A percentile compares a stretch with the other conserved stretches of the same genome.
Evolutionary conservation across 352 stramenopile genomes (phyloP).

Genomic region (Albugo laibachii): DNA sequence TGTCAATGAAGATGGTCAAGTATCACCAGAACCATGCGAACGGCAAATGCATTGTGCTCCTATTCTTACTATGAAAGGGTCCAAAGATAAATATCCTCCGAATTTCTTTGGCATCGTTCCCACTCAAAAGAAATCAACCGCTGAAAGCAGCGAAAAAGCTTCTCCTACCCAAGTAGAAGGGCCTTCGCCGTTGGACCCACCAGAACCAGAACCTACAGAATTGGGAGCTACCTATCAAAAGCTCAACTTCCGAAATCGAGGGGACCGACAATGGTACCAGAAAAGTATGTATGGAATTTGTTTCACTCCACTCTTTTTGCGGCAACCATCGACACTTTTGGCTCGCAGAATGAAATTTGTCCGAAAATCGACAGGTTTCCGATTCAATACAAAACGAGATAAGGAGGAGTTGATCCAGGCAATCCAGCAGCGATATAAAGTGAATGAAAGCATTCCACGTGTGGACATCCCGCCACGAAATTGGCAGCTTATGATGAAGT

Average conservation of each 20-base stretch:
- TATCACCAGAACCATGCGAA: slow-evolving; percentile 3
- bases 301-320: slow-evolving; percentile 24
- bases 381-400: slow-evolving; percentile 37
- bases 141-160: neutral
- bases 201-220: neutral
- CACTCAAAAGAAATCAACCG: neutral
- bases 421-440: slow-evolving; percentile 25
- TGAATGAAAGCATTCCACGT: slow-evolving; percentile 24
- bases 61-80: slow-evolving; percentile 9
- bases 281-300: slow-evolving; percentile 27
- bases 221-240: slow-evolving; percentile 15
- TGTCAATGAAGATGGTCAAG: slow-evolving; percentile 1
- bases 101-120: slow-evolving; percentile 10
- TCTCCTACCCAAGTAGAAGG: neutral
- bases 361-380: slow-evolving; percentile 32
- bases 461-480: slow-evolving; percentile 32
- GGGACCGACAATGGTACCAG: slow-evolving; percentile 25
- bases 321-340: slow-evolving; percentile 19
- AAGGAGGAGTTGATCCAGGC: slow-evolving; percentile 21
- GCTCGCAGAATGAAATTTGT: slow-evolving; percentile 24
- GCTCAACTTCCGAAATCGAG: slow-evolving; percentile 15
- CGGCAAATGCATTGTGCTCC: slow-evolving; percentile 8
- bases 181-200: neutral
- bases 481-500: slow-evolving; percentile 24
- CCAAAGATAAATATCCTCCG: slow-evolving; percentile 6